Conservation (phyloP, 352 stramenopile species). For the Globisporangium spiculum region DNA sequence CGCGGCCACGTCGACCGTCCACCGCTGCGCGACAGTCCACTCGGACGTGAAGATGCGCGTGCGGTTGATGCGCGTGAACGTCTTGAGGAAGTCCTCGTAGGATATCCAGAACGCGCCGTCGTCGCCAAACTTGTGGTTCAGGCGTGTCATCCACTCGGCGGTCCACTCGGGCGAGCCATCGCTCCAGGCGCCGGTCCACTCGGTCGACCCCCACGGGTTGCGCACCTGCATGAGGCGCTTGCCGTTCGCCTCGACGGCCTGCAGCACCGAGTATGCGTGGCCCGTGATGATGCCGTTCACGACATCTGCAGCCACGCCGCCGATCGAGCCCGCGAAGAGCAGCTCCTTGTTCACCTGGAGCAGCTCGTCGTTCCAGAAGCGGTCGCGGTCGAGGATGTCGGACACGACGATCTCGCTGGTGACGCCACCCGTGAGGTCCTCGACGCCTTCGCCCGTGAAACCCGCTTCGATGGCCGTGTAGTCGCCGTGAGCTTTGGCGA, state of each 20-base stretch:
- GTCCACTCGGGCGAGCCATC: conserved; percentile 47
- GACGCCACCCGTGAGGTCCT: conserved; percentile 43
- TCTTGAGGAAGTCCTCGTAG: conserved; percentile 35
- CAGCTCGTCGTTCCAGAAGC: conserved; percentile 29
- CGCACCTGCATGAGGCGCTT: conserved; percentile 31
- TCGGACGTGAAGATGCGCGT: conserved; percentile 33
- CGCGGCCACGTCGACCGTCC: conserved; percentile 22
- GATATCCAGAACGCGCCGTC: conserved; percentile 66
- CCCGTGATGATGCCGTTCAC: conserved; percentile 35
- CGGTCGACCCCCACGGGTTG: conserved; percentile 49
- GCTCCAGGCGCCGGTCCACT: conserved; percentile 49
- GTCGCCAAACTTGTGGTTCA: conserved; percentile 41
- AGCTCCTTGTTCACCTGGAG: conserved; percentile 33
- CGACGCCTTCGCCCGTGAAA: conserved; percentile 38
- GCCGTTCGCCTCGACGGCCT: conserved; percentile 35
- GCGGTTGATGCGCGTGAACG: conserved; percentile 28
- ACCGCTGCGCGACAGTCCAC: conserved; percentile 33
- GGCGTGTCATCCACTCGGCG: conserved; percentile 31
- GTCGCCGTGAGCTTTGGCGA: conserved; percentile 72
- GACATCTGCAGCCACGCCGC: background rate
- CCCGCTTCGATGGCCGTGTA: conserved; percentile 69
- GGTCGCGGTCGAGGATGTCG: background rate
- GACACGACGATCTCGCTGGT: conserved; percentile 25
- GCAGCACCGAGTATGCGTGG: conserved; percentile 59
- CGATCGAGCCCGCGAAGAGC: conserved; percentile 32